A percentile compares a stretch with the other conserved stretches of the same genome.
These are phyloP conservation scores for Salvia sclarea DNA, from an alignment of 305 asterid genomes.

Conservation along the genomic window DNA sequence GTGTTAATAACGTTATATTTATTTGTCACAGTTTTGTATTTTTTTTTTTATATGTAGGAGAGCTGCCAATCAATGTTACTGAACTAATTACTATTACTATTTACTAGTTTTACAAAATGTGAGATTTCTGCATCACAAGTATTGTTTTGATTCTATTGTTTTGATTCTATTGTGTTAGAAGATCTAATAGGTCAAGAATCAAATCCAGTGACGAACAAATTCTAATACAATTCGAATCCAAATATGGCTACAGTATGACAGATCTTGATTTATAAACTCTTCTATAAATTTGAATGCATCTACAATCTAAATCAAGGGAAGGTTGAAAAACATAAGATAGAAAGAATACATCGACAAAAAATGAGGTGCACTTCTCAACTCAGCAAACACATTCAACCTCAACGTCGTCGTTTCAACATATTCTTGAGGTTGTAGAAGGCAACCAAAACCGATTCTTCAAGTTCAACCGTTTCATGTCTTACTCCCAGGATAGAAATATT, in stretches of 20 bases:
- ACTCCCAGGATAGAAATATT: slow-evolving; percentile 81
- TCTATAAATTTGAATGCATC: too few species aligned
- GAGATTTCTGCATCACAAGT: background rate
- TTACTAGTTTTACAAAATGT: background rate
- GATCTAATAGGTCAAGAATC: background rate
- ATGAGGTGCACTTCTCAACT: background rate
- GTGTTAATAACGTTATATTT: background rate
- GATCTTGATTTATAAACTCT: background rate
- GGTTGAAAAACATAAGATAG: background rate
- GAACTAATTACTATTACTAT: too few species aligned
- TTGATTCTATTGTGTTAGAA: background rate
- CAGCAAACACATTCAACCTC: background rate
- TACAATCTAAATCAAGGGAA: too few species aligned
- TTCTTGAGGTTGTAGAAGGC: background rate
- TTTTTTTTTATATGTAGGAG: slow-evolving; percentile 8
- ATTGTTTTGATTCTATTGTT: background rate
- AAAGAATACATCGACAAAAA: background rate
- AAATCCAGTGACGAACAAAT: background rate
- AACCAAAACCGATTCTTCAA: background rate
- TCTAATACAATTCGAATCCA: background rate
- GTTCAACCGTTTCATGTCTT: slow-evolving; percentile 41
- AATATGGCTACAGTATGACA: background rate
- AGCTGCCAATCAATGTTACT: slow-evolving; percentile 21
- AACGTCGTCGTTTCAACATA: background rate
- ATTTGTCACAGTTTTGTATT: background rate